A percentile compares a stretch with the other conserved stretches of the same genome.
These are phyloP conservation scores for Leptoxyphium fumago DNA, from an alignment of 2,329 filamentous ascomycete genomes.

Conservation along the genomic window DNA sequence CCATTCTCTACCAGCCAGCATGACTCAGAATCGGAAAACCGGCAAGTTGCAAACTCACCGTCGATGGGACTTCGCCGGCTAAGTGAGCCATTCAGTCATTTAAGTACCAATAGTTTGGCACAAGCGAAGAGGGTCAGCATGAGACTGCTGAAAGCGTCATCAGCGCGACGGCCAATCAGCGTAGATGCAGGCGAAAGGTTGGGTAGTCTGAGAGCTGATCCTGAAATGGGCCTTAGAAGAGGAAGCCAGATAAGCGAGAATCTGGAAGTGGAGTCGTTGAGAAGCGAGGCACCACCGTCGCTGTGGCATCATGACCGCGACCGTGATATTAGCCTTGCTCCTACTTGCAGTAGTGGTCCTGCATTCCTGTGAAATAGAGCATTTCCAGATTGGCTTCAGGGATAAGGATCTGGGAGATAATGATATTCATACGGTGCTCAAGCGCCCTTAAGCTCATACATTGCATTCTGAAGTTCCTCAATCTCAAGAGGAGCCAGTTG, in stretches of 20 bases:
- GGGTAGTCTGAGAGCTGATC: slow-evolving; percentile 16
- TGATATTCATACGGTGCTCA: slow-evolving; percentile 18
- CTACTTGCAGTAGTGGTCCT: slow-evolving; percentile 8
- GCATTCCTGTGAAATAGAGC: slow-evolving; percentile 8
- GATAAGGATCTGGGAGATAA: too few species aligned
- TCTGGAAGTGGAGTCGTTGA: slow-evolving; percentile 8
- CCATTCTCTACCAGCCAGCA: slow-evolving; percentile 4
- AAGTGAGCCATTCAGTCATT: slow-evolving; percentile 13
- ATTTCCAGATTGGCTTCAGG: too few species aligned
- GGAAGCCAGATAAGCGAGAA: slow-evolving; percentile 8
- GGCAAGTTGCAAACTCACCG: neutral
- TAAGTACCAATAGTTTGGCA: slow-evolving; percentile 17
- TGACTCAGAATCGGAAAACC: slow-evolving; percentile 1
- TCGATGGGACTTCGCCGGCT: slow-evolving; percentile 6
- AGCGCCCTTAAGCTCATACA: slow-evolving; percentile 54
- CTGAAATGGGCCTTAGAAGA: slow-evolving; percentile 5
- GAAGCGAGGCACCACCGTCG: slow-evolving; percentile 7
- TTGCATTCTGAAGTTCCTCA: slow-evolving; percentile 46
- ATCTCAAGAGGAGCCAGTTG: slow-evolving; percentile 57
- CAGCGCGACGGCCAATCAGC: slow-evolving; percentile 9
- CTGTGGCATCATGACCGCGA: slow-evolving; percentile 5
- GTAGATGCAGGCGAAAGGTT: slow-evolving; percentile 13
- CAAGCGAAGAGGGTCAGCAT: slow-evolving; percentile 4
- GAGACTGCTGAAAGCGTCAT: slow-evolving; percentile 8
- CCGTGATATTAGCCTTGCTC: slow-evolving; percentile 4